phyloP scores from a whole-genome alignment of 108 stramenopile genomes.

The Seminavis robusta region DNA sequence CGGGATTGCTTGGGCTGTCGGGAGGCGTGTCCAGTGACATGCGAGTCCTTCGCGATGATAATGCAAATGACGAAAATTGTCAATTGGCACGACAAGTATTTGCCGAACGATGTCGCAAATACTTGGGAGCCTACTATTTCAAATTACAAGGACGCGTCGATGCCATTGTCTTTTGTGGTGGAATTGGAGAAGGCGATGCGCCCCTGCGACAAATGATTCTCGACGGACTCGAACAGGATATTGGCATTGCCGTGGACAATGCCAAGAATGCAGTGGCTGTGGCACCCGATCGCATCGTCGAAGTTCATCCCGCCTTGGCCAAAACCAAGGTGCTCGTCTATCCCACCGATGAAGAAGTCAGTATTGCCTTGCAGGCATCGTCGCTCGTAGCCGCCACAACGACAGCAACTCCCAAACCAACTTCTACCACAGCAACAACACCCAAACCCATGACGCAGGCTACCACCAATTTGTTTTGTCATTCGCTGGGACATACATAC shows the following conservation, averaged over 20 bases:
- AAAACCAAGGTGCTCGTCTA: slow-evolving; percentile 24
- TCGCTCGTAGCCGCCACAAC: too few relatives aligned
- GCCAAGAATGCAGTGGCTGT: slow-evolving; percentile 7
- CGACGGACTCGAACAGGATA: slow-evolving; percentile 6
- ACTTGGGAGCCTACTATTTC: slow-evolving; percentile 27
- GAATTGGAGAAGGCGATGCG: slow-evolving; percentile 39
- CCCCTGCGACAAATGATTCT: slow-evolving; percentile 15
- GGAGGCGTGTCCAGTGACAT: slow-evolving; percentile 18
- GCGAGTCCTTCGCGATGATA: slow-evolving; percentile 11
- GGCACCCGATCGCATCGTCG: too few relatives aligned
- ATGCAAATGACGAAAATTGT: slow-evolving; percentile 9
- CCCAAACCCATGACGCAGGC: background rate
- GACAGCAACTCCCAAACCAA: too few relatives aligned
- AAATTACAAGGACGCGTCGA: slow-evolving; percentile 26
- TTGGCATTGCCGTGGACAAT: slow-evolving; percentile 9
- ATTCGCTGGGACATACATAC: background rate
- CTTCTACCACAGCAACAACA: too few relatives aligned
- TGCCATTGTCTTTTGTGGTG: slow-evolving; percentile 46
- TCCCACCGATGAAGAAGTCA: slow-evolving; percentile 50
- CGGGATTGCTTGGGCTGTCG: slow-evolving; percentile 32
- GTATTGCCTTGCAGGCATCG: too few relatives aligned
- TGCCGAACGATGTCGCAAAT: slow-evolving; percentile 19
- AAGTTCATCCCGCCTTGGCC: too few relatives aligned
- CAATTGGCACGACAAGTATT: slow-evolving; percentile 36
- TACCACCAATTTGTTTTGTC: background rate